Conservation (phyloP, 805 yeast species). For the Yarrowia sp. region DNA sequence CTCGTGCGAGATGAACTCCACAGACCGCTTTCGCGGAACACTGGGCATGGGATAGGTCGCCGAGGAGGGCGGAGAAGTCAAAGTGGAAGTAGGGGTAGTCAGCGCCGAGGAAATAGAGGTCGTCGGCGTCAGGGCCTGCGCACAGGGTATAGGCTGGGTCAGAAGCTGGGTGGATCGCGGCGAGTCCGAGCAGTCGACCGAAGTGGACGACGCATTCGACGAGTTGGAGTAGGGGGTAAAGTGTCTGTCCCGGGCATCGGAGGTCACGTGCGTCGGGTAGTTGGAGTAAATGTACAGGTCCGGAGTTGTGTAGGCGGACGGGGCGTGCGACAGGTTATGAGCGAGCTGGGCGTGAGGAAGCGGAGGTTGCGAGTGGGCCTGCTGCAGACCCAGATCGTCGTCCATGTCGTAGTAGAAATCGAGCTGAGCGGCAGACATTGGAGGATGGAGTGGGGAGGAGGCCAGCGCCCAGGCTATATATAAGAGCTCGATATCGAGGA, state of each 20-base stretch:
- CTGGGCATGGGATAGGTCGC: background rate
- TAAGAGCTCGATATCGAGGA: background rate
- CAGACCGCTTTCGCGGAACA: background rate
- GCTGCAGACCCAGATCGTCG: background rate
- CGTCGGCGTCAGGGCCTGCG: background rate
- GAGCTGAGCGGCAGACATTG: slow-evolving; percentile 3
- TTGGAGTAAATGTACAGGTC: slow-evolving; percentile 7
- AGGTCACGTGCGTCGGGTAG: background rate
- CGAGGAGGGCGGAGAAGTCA: background rate
- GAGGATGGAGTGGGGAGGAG: background rate
- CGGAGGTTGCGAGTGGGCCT: background rate
- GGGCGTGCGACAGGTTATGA: background rate
- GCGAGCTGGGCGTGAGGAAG: background rate
- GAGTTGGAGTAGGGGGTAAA: background rate
- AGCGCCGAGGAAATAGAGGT: background rate
- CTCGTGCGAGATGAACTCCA: slow-evolving; percentile 8
- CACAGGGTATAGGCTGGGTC: background rate
- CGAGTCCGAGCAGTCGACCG: background rate
- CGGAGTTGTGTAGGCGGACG: background rate
- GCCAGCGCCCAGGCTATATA: background rate
- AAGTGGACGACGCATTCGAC: background rate
- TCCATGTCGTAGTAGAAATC: slow-evolving; percentile 16
- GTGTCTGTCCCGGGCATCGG: background rate
- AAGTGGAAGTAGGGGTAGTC: too few relatives aligned
- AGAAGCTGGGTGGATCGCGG: background rate